phyloP scores from a whole-genome alignment of 257 asterid genomes.

The Eustoma russellianum region DNA sequence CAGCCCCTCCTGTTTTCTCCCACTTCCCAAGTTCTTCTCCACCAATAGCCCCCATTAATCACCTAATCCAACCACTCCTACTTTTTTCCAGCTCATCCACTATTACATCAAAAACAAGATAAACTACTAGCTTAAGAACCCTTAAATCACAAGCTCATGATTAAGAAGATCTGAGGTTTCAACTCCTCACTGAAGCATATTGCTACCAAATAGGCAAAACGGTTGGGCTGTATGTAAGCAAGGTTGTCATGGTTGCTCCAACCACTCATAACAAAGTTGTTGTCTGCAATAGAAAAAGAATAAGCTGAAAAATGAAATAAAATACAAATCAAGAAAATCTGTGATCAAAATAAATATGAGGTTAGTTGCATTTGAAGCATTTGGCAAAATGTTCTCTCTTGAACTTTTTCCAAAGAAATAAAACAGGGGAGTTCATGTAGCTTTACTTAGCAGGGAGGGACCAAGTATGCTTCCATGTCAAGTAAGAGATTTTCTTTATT shows the following conservation, averaged over 20 bases:
- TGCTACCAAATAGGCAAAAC: constrained; percentile 10
- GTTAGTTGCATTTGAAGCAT: constrained; percentile 62
- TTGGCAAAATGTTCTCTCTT: constrained; percentile 41
- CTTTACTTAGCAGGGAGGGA: constrained; percentile 59
- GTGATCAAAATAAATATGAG: constrained; percentile 16
- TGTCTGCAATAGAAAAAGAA: constrained; percentile 32
- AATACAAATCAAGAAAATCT: constrained; percentile 18
- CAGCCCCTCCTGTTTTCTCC: constrained; percentile 69
- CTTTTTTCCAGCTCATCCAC: constrained; percentile 11
- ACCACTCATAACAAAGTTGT: constrained; percentile 16
- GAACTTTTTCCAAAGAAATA: constrained; percentile 33
- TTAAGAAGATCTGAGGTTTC: neutral
- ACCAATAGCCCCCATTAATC: constrained; percentile 79
- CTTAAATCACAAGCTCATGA: neutral
- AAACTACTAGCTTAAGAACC: neutral
- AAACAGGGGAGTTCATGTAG: constrained; percentile 24
- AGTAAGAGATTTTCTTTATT: constrained; percentile 33
- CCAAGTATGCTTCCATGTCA: constrained; percentile 75
- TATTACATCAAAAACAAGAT: constrained; percentile 1
- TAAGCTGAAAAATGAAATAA: constrained; percentile 23
- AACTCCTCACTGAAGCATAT: constrained; percentile 1
- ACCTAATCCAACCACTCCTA: constrained; percentile 15
- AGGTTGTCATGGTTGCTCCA: constrained; percentile 16
- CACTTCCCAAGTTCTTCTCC: constrained; percentile 66
- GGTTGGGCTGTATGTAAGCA: constrained; percentile 10